phyloP scores from a whole-genome alignment of 2,329 filamentous ascomycete species.

The Elsinoe australis region DNA sequence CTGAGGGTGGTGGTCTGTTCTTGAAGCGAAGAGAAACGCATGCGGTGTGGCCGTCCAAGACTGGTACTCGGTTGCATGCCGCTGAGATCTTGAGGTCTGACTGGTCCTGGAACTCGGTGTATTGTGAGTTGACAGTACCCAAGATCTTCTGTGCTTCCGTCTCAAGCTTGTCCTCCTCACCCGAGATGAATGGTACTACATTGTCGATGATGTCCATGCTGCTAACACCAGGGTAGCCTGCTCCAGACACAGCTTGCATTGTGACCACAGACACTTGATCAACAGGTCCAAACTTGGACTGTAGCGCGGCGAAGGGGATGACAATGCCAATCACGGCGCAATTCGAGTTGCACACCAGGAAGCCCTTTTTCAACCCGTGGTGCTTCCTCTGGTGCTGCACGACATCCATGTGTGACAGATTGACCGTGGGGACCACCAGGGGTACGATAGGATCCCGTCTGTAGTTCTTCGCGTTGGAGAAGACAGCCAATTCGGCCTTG shows the following conservation, averaged over 20 bases:
- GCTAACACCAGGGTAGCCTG: conserved; percentile 81
- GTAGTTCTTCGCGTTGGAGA: conserved; percentile 98
- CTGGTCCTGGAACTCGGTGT: conserved; percentile 71
- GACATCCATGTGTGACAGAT: conserved; percentile 75
- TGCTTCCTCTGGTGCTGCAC: conserved; percentile 80
- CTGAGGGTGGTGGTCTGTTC: conserved; percentile 63
- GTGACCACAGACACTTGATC: conserved; percentile 78
- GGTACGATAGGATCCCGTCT: conserved; percentile 83
- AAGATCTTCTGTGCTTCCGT: conserved; percentile 93
- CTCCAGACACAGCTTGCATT: conserved; percentile 88
- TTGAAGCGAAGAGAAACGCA: conserved; percentile 82
- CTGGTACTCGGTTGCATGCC: conserved; percentile 88
- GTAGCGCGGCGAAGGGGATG: conserved; percentile 85
- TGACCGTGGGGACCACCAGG: conserved; percentile 90
- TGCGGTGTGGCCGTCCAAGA: conserved; percentile 91
- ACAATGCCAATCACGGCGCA: conserved; percentile 95
- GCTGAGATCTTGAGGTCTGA: conserved; percentile 67
- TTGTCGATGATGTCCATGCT: conserved; percentile 97
- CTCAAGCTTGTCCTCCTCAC: conserved; percentile 95
- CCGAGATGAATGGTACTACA: conserved; percentile 84
- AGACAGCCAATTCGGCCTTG: conserved; percentile 78
- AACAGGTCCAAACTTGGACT: conserved; percentile 74
- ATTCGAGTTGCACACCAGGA: conserved; percentile 96
- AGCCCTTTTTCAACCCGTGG: conserved; percentile 69
- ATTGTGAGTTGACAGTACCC: conserved; percentile 61